Conservation (phyloP, 805 yeast species). For the Pichia eremophila region DNA sequence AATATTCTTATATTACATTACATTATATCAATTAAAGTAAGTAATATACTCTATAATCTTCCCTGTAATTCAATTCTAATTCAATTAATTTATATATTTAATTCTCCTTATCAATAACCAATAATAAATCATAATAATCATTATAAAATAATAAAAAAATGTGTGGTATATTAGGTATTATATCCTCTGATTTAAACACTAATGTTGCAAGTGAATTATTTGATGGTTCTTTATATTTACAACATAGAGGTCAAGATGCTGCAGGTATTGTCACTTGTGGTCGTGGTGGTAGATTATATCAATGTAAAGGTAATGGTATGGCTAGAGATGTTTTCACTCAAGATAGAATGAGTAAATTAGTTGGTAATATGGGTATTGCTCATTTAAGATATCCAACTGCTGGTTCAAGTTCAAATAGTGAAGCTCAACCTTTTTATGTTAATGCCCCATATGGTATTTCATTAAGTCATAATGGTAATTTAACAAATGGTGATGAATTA, state of each 20-base stretch:
- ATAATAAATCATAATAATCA: too few species aligned
- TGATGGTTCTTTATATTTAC: slow-evolving; percentile 87
- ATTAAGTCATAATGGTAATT: slow-evolving; percentile 87
- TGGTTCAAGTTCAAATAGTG: slow-evolving; percentile 89
- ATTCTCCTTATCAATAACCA: too few species aligned
- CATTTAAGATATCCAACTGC: slow-evolving; percentile 97
- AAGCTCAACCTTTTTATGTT: slow-evolving; percentile 97
- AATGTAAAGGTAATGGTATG: slow-evolving; percentile 98
- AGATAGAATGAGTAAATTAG: slow-evolving; percentile 62
- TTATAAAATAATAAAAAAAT: slow-evolving; percentile 27
- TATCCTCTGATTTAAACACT: slow-evolving; percentile 62
- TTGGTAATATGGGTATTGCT: slow-evolving; percentile 92
- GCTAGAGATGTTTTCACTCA: slow-evolving; percentile 95
- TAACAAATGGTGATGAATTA: slow-evolving; percentile 77
- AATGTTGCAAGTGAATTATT: slow-evolving; percentile 83
- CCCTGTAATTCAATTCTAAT: too few species aligned
- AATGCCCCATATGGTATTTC: slow-evolving; percentile 94
- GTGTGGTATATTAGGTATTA: slow-evolving; percentile 94
- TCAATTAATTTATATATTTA: too few species aligned
- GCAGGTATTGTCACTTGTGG: slow-evolving; percentile 99
- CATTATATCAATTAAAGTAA: too few species aligned
- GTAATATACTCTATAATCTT: too few species aligned
- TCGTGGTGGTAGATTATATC: slow-evolving; percentile 83
- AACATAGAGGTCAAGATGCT: slow-evolving; percentile 98
- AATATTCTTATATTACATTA: too few species aligned